Base-by-base conservation (phyloP, 768 basidiomycete genomes). In the Amyloporia xantha region DNA sequence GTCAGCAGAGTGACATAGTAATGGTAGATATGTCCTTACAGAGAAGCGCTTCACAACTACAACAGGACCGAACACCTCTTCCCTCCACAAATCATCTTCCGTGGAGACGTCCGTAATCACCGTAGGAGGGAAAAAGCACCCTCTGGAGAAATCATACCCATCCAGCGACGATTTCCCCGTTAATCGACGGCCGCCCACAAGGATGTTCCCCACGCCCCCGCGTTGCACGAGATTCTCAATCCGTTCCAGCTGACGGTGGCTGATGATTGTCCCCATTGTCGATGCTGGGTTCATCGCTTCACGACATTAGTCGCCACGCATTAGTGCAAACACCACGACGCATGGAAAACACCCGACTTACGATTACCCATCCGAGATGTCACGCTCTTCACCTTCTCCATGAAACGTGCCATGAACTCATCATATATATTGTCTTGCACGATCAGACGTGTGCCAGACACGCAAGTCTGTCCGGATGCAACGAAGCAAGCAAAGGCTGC, bases 11-110 rank as follows among this genome's bases (percentile, higher is more conserved):
- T 23, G 36, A 25, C 44, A n/a, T n/a, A n/a, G n/a, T n/a, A n/a
- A n/a, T n/a, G n/a, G n/a, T n/a, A n/a, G n/a, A n/a, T n/a, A 17
- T 3, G 21, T 12, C 63, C 69, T 60, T 39, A 79, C 77, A 38
- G 59, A 54, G 56, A 81, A 82, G 44, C 63, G 69, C 45, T 75
- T 80, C 35, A 84, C 74, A 2, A 86, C 77, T 1, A 91, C 79
- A n/a, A 91, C 86, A 1, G 90, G 90, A 1, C 90, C 90, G 57
- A 92, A 91, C 11, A 91, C 71, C 62, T 92, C 90, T 65, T 92
- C 89, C 57, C 77, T 67, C 88, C 89, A 91, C 21, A 91, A 63
- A 41, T 77, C 76, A 54, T 85, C 82, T 27, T 76, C 67, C 0
- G 70, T 64, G 24, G 68, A 66, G 12, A 88, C 74, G 45, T 81